Base-by-base conservation (phyloP, 345 rosid species). In the Sonneratia alba region DNA sequence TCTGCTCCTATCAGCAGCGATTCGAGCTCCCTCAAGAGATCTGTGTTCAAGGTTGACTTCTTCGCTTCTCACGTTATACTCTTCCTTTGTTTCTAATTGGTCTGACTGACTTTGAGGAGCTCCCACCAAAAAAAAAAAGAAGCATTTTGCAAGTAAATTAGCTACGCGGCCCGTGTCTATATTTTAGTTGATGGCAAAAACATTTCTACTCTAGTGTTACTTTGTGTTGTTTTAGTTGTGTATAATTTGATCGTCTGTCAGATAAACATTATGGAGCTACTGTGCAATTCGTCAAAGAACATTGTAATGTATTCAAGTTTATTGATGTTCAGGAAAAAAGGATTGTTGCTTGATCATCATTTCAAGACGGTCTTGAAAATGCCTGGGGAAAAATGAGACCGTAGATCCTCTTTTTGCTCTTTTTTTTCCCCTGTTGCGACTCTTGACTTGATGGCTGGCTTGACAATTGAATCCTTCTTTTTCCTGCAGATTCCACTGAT, bases 1-100 rank as follows among this genome's bases (percentile, higher is more conserved):
- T 82, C 82, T 62, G 82, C 69, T 72, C 83, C 86, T 36, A 69
- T 79, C 53, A 80, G 86, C 45, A 57, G 75, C 56, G 91, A 85
- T 68, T 56, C 82, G 3, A 34, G 80, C 2, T 36, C 81, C 68
- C 66, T 71, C 0, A 79, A 78, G 73, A 82, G 78, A 82, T 83
- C 87, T 43, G 73, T 76, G 38, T 72, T 81, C 57, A 87, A 81
- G 88, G 94, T 89, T 3, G 68, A 37, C 66, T 15, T 47, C 13
- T 48, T 70, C n/a, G 8, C 21, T 21, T 59, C 68, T 42, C 27
- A 16, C 21, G 27, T 43, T 32, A 63, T 43, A 5, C 16, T 36
- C 0, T 16, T 36, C 38, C 37, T 24, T 34, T 34, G 64, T 11
- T 34, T 24, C 15, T 62, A 47, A n/a, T 34, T 12, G 63, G n/a